Evolutionary conservation across 768 basidiomycete genomes (phyloP).

Genomic region (Mycena haematopus): DNA sequence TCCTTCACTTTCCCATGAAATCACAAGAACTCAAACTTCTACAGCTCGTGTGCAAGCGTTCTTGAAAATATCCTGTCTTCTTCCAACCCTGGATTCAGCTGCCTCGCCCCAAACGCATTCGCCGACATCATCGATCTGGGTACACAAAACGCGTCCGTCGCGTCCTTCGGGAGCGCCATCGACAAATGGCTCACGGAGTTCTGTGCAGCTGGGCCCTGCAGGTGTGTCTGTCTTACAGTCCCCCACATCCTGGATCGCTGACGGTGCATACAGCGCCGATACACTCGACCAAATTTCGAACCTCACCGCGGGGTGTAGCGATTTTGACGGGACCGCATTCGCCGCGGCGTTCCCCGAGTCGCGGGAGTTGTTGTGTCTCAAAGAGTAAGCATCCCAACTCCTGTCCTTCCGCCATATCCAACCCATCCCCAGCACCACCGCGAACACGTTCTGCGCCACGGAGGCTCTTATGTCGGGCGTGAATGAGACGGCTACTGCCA

Average conservation of each 20-base stretch:
- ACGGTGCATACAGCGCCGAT: constrained; percentile 1
- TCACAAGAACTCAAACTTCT: background rate
- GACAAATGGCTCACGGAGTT: constrained; percentile 6
- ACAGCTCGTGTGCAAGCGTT: constrained; percentile 3
- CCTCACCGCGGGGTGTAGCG: background rate
- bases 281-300: background rate
- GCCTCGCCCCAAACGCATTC: constrained; percentile 6
- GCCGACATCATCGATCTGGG: background rate
- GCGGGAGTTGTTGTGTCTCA: constrained; percentile 5
- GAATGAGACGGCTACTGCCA: background rate
- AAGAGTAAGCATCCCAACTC: background rate
- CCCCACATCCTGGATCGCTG: background rate
- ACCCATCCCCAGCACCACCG: background rate
- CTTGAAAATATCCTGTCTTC: background rate
- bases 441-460: constrained; percentile 7
- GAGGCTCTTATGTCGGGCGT: background rate
- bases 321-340: background rate
- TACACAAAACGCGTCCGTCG: background rate
- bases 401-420: background rate
- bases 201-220: constrained; percentile 4
- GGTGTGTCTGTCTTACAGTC: background rate
- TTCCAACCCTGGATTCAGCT: background rate
- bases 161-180: background rate
- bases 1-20: background rate
- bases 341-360: no score